A percentile compares a stretch with the other conserved stretches of the same genome.
Conservation (phyloP, 1,284 basidiomycete species). For the Ustilago crameri region DNA sequence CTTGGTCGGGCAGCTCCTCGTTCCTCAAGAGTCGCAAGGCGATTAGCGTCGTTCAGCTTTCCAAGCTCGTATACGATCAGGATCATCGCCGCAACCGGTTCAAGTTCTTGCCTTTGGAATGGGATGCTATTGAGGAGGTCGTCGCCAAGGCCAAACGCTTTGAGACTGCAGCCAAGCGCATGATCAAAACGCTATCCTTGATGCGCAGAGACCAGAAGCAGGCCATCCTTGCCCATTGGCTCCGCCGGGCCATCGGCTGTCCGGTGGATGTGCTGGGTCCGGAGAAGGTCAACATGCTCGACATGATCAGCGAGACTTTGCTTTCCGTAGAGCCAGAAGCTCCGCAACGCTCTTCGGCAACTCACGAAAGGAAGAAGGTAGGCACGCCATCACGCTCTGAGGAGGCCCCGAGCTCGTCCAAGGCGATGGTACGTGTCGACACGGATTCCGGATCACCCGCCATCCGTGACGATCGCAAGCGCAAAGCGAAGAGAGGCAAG, state of each 20-base stretch:
- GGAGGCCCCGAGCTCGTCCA: conserved; percentile 17
- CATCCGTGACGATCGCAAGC: conserved; percentile 40
- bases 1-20: conserved; percentile 19
- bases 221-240: conserved; percentile 40
- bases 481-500: conserved; percentile 59
- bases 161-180: conserved; percentile 47
- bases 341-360: conserved; percentile 9
- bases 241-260: conserved; percentile 50
- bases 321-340: conserved; percentile 16
- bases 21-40: conserved; percentile 38
- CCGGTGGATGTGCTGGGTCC: conserved; percentile 54
- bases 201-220: conserved; percentile 46
- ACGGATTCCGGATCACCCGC: conserved; percentile 35
- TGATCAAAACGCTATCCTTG: conserved; percentile 54
- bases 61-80: conserved; percentile 47
- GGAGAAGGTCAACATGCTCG: conserved; percentile 48
- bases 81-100: conserved; percentile 46
- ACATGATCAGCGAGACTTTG: conserved; percentile 35
- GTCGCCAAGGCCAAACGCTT: conserved; percentile 47
- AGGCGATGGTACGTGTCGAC: conserved; percentile 11
- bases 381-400: conserved; percentile 21
- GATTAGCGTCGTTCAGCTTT: conserved; percentile 25
- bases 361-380: conserved; percentile 12
- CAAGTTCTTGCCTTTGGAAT: conserved; percentile 47
- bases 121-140: conserved; percentile 49